Conservation (phyloP, 768 basidiomycete genomes). For the Lyophyllum semitale region DNA sequence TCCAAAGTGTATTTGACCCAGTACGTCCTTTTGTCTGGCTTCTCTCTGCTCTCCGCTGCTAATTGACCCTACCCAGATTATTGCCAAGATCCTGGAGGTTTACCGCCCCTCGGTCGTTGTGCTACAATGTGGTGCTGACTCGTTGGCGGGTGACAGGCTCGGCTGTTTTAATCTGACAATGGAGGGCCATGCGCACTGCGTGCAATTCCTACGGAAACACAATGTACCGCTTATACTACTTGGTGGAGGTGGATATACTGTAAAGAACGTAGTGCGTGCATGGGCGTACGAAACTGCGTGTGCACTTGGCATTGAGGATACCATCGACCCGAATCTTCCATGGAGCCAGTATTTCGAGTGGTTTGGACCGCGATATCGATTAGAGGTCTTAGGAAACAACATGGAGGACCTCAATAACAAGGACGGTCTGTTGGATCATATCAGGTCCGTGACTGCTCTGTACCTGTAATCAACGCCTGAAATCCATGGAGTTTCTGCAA, state of each 20-base stretch:
- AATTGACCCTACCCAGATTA: constrained; percentile 50
- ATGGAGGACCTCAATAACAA: constrained; percentile 91
- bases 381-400: constrained; percentile 90
- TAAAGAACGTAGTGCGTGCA: constrained; percentile 91
- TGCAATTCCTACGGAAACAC: constrained; percentile 80
- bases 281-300: constrained; percentile 99
- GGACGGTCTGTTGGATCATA: constrained; percentile 77
- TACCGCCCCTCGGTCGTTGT: constrained; percentile 87
- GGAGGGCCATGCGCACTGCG: constrained; percentile 92
- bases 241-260: constrained; percentile 96
- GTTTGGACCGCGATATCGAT: constrained; percentile 92
- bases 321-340: constrained; percentile 75
- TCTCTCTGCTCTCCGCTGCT: constrained; percentile 2
- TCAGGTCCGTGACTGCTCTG: constrained; percentile 56
- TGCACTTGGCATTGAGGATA: constrained; percentile 82
- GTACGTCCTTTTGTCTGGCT: constrained; percentile 46
- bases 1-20: constrained; percentile 87
- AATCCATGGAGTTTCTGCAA: neutral
- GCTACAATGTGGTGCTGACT: constrained; percentile 96
- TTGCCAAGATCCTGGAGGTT: constrained; percentile 84
- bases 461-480: neutral
- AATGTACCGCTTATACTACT: constrained; percentile 88
- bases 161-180: constrained; percentile 97
- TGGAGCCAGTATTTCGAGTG: constrained; percentile 95
- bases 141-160: constrained; percentile 91